These are phyloP conservation scores for Phalaenopsis aphrodite DNA, from an alignment of 106 monocot genomes.

Conservation along the genomic window DNA sequence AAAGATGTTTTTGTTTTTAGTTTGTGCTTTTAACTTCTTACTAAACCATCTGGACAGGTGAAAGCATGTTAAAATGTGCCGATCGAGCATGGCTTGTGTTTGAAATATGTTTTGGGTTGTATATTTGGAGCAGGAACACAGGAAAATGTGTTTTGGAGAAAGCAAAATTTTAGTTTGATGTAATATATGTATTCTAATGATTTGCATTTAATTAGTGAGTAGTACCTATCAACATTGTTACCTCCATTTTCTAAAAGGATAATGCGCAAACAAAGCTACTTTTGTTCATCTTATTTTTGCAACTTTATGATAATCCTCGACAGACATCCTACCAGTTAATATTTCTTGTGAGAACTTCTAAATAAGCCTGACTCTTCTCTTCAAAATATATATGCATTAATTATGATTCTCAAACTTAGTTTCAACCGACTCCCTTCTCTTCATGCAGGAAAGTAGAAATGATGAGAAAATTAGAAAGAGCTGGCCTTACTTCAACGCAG, in stretches of 20 bases:
- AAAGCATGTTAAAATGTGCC: background rate
- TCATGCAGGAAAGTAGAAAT: slow-evolving; percentile 43
- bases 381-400: no score
- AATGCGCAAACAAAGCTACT: no score
- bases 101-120: background rate
- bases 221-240: background rate
- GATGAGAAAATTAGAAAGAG: slow-evolving; percentile 42
- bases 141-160: background rate
- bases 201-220: background rate
- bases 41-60: background rate
- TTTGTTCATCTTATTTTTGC: no score
- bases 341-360: no score
- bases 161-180: background rate
- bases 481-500: slow-evolving; percentile 66
- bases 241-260: no score
- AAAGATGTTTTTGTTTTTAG: background rate
- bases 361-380: no score
- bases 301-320: no score
- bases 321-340: no score
- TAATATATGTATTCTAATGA: background rate
- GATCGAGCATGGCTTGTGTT: background rate
- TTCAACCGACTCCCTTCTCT: background rate
- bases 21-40: background rate
- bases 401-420: background rate
- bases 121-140: background rate